Evolutionary conservation across 306 rosid species (phyloP), one percentile per base, ranked within the genome.

Genomic region (Medicago arabica): DNA sequence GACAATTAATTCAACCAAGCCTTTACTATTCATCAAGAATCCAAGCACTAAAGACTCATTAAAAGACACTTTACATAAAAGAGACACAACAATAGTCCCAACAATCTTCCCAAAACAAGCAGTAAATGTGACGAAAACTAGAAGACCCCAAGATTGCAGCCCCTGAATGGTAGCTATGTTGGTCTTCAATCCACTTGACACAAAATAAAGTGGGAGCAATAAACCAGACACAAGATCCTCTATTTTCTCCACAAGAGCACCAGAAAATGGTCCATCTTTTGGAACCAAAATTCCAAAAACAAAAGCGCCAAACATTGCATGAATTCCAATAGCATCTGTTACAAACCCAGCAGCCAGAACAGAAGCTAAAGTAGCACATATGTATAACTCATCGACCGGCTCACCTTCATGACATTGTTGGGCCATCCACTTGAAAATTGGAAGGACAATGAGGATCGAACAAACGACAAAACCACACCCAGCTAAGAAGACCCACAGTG

Each of bases 201-300:
- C 96, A 63, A 91, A 93, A 83, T 86, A 93, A 67, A 93, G 79
- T 0, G 98, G 97, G 19, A 93, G 91, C 75, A 90, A 85, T n/a
- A 93, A 83, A 82, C 95, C 89, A 4, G 98, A 89, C 17, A 93
- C 92, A 85, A 90, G 92, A 89, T 93, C 98, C 85, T 92, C 98
- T 49, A 89, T 82, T 84, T 93, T 90, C 73, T 89, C 98, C 78
- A 89, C 94, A 36, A 93, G 88, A 47, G 90, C 87, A 4, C 88
- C 78, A 15, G 89, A 87, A 74, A 93, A 85, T 36, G 92, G 87
- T 18, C 96, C 91, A 19, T 88, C 97, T 82, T 85, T 93, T 1
- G 93, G 96, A 62, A 93, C 78, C 64, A 93, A 73, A 63, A 93
- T 67, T 67, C 98, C 98, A 21, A 90, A 53, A 41, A 93, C 90